Base-by-base conservation (phyloP, 352 stramenopile genomes). In the Globisporangium viniferum region DNA sequence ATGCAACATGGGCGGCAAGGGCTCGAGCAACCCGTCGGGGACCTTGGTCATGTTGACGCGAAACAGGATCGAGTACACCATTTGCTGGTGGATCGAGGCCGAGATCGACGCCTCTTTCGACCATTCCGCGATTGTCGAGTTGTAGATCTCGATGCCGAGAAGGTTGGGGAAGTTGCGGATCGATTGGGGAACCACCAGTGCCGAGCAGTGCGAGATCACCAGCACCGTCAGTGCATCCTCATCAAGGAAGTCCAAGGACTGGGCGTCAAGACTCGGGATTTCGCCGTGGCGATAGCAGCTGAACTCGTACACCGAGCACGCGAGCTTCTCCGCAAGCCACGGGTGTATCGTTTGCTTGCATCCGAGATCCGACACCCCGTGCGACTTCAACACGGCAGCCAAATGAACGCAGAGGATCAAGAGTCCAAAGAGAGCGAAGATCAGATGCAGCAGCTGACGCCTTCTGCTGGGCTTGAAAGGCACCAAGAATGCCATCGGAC, bases 71-170 rank as follows among this genome's bases (percentile, higher is more conserved):
- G 72, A 31, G 46, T 73, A 81, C 33, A 55, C 59, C 51, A 81
- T 63, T 15, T 55, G 54, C 20, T 63, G 55, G n/a, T 79, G 73
- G 0, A 62, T 66, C 29, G 7, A 24, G 1, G 59, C 48, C 0
- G 66, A 66, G 39, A 79, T 63, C 10, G 66, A 71, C 0, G 73
- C 75, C 0, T 75, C 63, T 5, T 12, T n/a, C 1, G 24, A 24
- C 75, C 75, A 81, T 14, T 64, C 44, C 14, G 49, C 41, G 29
- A 81, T 41, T 48, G 75, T 79, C 3, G 58, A 72, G 54, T 81
- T 81, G 70, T 75, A 77, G 33, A 79, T 66, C 31, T 81, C 73
- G 46, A 81, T 48, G n/a, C 75, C 73, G 2, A 81, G 51, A 0
- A 81, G 53, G 15, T 79, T 78, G 8, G 46, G 66, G 39, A 78